Percentiles rank a stretch among this genome's conserved stretches.
Conservation (phyloP, 1,284 basidiomycete species). For the Moniliophthora roreri region DNA sequence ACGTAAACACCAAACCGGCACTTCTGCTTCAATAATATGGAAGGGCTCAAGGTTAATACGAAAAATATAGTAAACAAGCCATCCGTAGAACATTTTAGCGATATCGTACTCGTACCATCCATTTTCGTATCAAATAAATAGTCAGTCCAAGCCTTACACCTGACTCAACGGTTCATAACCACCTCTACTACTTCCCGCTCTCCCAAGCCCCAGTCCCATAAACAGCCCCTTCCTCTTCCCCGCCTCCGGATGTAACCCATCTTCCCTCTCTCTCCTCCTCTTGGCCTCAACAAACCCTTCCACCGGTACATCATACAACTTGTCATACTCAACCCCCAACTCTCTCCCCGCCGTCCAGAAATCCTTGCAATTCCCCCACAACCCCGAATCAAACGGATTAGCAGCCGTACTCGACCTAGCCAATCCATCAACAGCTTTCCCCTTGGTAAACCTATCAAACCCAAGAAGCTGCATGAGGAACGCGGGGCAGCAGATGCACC, state of each 20-base stretch:
- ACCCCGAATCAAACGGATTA: slow-evolving; percentile 93
- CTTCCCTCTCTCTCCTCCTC: slow-evolving; percentile 53
- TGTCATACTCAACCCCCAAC: slow-evolving; percentile 87
- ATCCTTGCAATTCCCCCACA: slow-evolving; percentile 87
- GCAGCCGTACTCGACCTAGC: slow-evolving; percentile 61
- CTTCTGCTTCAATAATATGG: too few species aligned
- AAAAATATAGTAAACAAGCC: too few species aligned
- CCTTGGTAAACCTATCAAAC: slow-evolving; percentile 90
- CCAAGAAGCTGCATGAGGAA: slow-evolving; percentile 90
- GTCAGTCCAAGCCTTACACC: too few species aligned
- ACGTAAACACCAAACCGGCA: too few species aligned
- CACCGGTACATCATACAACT: slow-evolving; percentile 85
- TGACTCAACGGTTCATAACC: slow-evolving; percentile 57
- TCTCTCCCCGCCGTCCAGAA: slow-evolving; percentile 91
- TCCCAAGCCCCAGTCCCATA: slow-evolving; percentile 49
- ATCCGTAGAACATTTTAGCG: too few species aligned
- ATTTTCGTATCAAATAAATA: too few species aligned
- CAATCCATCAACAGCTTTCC: slow-evolving; percentile 84
- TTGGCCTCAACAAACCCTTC: slow-evolving; percentile 81
- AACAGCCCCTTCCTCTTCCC: slow-evolving; percentile 46
- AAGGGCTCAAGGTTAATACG: too few species aligned
- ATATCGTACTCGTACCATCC: too few species aligned
- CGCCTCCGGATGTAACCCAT: slow-evolving; percentile 41
- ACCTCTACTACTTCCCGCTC: slow-evolving; percentile 42
- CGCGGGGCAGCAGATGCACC: slow-evolving; percentile 16